Percentiles rank a stretch among this genome's conserved stretches.
These are phyloP conservation scores for Ceratocystis colombiana DNA, from an alignment of 2,329 filamentous ascomycete species.

Conservation along the genomic window DNA sequence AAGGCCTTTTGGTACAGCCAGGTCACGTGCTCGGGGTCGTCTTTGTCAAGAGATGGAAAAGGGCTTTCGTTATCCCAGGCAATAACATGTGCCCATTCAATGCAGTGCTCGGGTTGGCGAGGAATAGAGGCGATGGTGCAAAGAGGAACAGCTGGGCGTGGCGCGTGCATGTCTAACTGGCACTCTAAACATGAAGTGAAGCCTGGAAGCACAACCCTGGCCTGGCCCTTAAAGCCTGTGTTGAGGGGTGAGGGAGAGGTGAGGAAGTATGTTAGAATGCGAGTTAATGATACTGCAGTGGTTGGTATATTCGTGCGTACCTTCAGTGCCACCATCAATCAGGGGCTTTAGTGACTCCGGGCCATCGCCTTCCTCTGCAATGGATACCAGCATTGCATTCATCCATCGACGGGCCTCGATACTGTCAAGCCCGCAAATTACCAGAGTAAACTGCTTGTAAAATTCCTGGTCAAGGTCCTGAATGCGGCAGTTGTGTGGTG, in stretches of 20 bases:
- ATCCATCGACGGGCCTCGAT: slow-evolving; percentile 99
- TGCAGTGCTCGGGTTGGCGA: slow-evolving; percentile 92
- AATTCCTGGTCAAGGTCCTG: slow-evolving; percentile 95
- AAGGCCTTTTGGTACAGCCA: slow-evolving; percentile 88
- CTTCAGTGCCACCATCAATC: slow-evolving; percentile 93
- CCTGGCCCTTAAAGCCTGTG: slow-evolving; percentile 90
- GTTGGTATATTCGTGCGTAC: slow-evolving; percentile 33
- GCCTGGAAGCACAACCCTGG: slow-evolving; percentile 81
- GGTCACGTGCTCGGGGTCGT: slow-evolving; percentile 93
- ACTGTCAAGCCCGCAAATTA: slow-evolving; percentile 91
- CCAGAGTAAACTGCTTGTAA: slow-evolving; percentile 91
- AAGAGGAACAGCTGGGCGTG: slow-evolving; percentile 89
- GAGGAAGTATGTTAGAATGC: neutral
- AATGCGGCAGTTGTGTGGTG: slow-evolving; percentile 85
- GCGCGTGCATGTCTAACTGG: slow-evolving; percentile 96
- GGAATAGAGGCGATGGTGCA: slow-evolving; percentile 95
- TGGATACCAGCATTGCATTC: slow-evolving; percentile 80
- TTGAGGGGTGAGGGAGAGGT: neutral
- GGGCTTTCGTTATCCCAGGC: slow-evolving; percentile 85
- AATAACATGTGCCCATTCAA: slow-evolving; percentile 98
- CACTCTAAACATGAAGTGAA: slow-evolving; percentile 96
- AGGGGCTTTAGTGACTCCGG: slow-evolving; percentile 83
- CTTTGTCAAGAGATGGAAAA: slow-evolving; percentile 80
- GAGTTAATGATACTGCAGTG: neutral
- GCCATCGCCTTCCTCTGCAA: slow-evolving; percentile 69